These are phyloP conservation scores for Coemansia sp. DNA, from an alignment of 371 early-diverging fungal genomes.

Conservation along the genomic window DNA sequence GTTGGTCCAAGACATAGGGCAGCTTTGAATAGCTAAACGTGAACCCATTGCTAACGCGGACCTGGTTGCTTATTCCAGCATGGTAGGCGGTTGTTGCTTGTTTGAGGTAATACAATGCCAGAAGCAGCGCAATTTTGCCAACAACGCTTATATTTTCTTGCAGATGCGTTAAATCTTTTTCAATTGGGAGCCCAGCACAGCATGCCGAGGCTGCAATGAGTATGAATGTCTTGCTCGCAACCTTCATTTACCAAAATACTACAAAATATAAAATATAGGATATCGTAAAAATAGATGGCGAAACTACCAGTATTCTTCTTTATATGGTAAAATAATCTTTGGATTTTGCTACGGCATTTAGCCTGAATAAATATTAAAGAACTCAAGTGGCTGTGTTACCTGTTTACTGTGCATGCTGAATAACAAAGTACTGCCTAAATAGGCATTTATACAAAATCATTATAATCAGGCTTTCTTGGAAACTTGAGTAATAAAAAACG, in stretches of 20 bases:
- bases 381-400: too few species aligned
- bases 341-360: too few species aligned
- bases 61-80: background rate
- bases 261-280: background rate
- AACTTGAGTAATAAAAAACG: constrained; percentile 30
- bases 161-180: background rate
- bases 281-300: background rate
- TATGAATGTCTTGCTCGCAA: background rate
- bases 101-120: constrained; percentile 14
- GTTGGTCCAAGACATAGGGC: constrained; percentile 5
- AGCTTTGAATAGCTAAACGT: constrained; percentile 17
- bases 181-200: background rate
- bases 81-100: background rate
- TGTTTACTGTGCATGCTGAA: background rate
- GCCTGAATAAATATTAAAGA: too few species aligned
- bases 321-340: too few species aligned
- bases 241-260: background rate
- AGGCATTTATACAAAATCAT: background rate
- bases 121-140: constrained; percentile 4
- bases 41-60: constrained; percentile 2
- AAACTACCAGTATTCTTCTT: too few species aligned
- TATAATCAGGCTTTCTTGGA: background rate
- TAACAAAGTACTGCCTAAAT: background rate
- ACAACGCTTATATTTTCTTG: background rate
- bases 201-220: background rate